Base-by-base conservation (phyloP, 768 basidiomycete genomes). In the Rhodocollybia butyracea region DNA sequence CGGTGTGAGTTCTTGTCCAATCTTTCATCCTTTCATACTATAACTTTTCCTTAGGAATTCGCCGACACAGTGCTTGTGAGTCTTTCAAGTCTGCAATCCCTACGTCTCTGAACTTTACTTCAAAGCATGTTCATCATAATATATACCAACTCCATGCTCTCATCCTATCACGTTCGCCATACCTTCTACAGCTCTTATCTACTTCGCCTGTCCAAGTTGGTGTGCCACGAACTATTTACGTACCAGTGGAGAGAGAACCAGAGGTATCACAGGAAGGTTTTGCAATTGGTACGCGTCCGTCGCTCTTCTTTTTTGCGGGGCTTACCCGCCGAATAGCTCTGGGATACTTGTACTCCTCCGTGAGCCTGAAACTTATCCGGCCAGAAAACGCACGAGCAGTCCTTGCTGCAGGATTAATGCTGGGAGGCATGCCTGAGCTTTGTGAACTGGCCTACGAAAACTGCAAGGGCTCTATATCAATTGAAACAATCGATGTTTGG, bases 341-440 rank as follows among this genome's bases (percentile, higher is more conserved):
- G 57, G 90, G 89, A 48, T 90, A 88, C 71, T 81, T 89, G 46
- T 90, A 90, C 70, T 92, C 89, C 47, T 80, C 84, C 56, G 74
- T 84, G 57, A 88, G 88, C 47, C 70, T 90, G 60, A 80, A 74
- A 64, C 70, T 84, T 57, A 78, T 95, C 61, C 81, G 80, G 63
- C 80, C 88, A 48, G 80, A 85, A 64, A 94, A 94, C 71, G 88
- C 91, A 55, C 85, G 91, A 65, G 86, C 84, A 19, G 88, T 93
- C 36, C 83, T 96, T 47, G 90, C 92, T 43, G 88, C 91, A 42
- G 89, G 88, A 13, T 91, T 86, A 70, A 76, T 93, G 31, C 81
- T 94, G 42, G 91, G 90, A 51, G 91, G 90, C 41, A 89, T 94
- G 88, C 84, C 92, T 42, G 90, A 94, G 32, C 75, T 95, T 32